phyloP scores from a whole-genome alignment of 768 basidiomycete genomes.

The Boletus rubescentipes region DNA sequence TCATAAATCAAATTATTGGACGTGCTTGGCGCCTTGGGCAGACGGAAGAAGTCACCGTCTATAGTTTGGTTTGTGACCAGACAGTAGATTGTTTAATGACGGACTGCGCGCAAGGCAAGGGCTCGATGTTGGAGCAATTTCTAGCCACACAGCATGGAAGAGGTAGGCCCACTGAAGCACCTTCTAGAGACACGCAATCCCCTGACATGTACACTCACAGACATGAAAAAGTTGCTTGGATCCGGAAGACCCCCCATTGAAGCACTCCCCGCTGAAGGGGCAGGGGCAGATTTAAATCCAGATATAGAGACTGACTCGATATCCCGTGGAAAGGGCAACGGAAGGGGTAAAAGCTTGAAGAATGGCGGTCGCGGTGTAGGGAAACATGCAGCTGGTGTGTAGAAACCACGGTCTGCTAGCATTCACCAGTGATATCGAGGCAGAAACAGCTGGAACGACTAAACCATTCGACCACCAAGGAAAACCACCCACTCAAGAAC shows the following conservation, averaged over 20 bases:
- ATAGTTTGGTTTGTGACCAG: constrained; percentile 9
- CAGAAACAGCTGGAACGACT: too few species aligned
- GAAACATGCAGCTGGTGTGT: background rate
- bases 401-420: too few species aligned
- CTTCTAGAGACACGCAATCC: background rate
- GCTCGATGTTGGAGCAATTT: constrained; percentile 10
- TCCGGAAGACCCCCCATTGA: background rate
- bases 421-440: too few species aligned
- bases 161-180: background rate
- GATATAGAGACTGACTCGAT: background rate
- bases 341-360: background rate
- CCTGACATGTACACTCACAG: background rate
- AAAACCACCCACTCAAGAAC: too few species aligned
- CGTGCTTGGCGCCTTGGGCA: constrained; percentile 14
- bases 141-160: background rate
- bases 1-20: constrained; percentile 14
- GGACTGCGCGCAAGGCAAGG: constrained; percentile 8
- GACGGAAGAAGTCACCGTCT: constrained; percentile 3
- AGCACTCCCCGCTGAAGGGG: background rate
- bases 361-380: background rate
- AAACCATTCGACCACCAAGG: too few species aligned
- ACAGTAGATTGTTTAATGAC: constrained; percentile 13
- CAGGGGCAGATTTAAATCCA: background rate
- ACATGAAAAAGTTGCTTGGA: background rate
- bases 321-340: background rate